Percentiles rank a stretch among this genome's conserved stretches.
phyloP scores from a whole-genome alignment of 2,329 filamentous ascomycete species.

The Diaporthe sp. region DNA sequence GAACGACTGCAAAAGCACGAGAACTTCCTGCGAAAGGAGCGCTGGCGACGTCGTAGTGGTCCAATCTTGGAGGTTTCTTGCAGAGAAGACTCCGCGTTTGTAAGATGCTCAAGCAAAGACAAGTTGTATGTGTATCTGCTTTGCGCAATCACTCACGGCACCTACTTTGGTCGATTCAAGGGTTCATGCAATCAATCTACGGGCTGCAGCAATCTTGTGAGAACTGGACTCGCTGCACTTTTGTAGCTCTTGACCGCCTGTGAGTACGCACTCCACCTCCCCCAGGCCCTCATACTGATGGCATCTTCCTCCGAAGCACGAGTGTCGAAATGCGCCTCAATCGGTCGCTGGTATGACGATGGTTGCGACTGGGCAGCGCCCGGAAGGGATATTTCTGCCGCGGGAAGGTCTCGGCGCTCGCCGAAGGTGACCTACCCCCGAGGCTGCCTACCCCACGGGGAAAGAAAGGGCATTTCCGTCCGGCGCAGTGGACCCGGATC shows the following conservation, averaged over 20 bases:
- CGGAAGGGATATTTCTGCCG: constrained; percentile 7
- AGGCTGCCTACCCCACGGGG: constrained; percentile 1
- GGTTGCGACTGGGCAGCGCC: background rate
- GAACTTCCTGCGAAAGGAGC: background rate
- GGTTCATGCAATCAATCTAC: background rate
- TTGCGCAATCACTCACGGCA: background rate
- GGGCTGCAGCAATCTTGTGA: background rate
- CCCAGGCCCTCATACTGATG: background rate
- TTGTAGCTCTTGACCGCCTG: constrained; percentile 14
- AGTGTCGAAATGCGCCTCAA: background rate
- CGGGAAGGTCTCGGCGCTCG: background rate
- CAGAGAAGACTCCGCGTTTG: constrained; percentile 6
- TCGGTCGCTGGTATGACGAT: background rate
- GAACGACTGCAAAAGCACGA: background rate
- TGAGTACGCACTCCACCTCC: background rate
- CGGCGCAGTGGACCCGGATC: background rate
- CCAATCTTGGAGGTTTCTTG: background rate
- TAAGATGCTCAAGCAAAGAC: background rate
- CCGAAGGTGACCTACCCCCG: background rate
- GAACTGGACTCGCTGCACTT: background rate
- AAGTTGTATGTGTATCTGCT: background rate
- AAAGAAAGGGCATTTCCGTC: constrained; percentile 5
- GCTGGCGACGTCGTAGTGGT: background rate
- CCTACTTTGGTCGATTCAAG: background rate
- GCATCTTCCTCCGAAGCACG: background rate